Percentiles rank a stretch among this genome's conserved stretches.
Conservation (phyloP, 1,284 basidiomycete species). For the Caloboletus inedulis region DNA sequence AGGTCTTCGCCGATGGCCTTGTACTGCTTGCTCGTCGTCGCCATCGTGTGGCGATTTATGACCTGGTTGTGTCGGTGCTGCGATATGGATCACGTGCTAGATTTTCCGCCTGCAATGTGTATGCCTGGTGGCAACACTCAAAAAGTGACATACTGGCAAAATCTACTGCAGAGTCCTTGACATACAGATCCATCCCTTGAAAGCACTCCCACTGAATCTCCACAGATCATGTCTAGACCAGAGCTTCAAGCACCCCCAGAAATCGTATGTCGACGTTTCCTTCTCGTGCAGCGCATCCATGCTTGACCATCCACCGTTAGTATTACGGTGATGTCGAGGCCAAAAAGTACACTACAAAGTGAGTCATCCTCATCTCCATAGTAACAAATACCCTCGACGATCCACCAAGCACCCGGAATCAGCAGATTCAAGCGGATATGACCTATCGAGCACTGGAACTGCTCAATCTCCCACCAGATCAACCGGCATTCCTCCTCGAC, state of each 20-base stretch:
- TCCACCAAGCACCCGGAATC: slow-evolving; percentile 78
- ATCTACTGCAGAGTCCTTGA: background rate
- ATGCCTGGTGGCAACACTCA: background rate
- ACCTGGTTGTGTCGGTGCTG: background rate
- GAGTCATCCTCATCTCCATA: slow-evolving; percentile 22
- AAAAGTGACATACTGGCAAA: background rate
- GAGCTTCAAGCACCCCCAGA: slow-evolving; percentile 96
- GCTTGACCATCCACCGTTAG: slow-evolving; percentile 41
- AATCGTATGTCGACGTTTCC: slow-evolving; percentile 57
- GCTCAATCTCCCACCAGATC: slow-evolving; percentile 73
- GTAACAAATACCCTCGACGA: background rate
- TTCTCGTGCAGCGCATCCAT: background rate
- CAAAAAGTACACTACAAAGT: slow-evolving; percentile 97
- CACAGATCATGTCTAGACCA: slow-evolving; percentile 84
- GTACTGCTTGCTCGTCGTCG: slow-evolving; percentile 74
- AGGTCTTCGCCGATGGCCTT: slow-evolving; percentile 85
- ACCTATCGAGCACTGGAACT: slow-evolving; percentile 94
- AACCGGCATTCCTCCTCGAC: slow-evolving; percentile 86
- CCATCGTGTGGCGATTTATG: slow-evolving; percentile 41
- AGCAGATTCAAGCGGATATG: slow-evolving; percentile 98
- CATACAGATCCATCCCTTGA: background rate
- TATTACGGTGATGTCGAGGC: slow-evolving; percentile 97
- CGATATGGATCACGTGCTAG: slow-evolving; percentile 27
- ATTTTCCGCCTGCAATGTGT: slow-evolving; percentile 1
- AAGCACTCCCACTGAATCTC: background rate